Conservation (phyloP, 495 filamentous ascomycete species). For the Sphaerosporella brunnea region DNA sequence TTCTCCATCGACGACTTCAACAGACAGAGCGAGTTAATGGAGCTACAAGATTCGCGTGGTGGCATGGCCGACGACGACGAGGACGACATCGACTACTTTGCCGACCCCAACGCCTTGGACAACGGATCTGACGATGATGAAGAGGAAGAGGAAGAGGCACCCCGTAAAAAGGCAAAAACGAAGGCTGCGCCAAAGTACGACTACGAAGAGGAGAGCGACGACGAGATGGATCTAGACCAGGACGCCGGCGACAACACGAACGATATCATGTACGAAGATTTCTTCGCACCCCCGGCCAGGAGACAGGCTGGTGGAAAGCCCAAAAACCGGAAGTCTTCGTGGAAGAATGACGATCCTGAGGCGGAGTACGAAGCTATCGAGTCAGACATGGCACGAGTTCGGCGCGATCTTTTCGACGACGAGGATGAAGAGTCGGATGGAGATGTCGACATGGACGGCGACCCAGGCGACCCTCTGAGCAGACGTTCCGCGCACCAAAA, state of each 20-base stretch:
- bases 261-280: slow-evolving; percentile 53
- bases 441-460: slow-evolving; percentile 29
- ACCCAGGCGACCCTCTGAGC: slow-evolving; percentile 37
- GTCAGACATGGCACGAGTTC: slow-evolving; percentile 76
- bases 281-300: slow-evolving; percentile 53
- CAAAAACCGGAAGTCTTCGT: slow-evolving; percentile 7
- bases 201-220: slow-evolving; percentile 39
- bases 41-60: slow-evolving; percentile 57
- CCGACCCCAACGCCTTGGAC: slow-evolving; percentile 36
- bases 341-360: not conserved
- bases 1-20: slow-evolving; percentile 98
- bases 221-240: slow-evolving; percentile 30
- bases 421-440: slow-evolving; percentile 23
- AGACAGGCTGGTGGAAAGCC: slow-evolving; percentile 15
- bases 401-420: slow-evolving; percentile 84
- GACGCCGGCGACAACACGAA: slow-evolving; percentile 44
- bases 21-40: slow-evolving; percentile 68
- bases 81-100: slow-evolving; percentile 50
- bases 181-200: slow-evolving; percentile 24
- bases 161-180: slow-evolving; percentile 2
- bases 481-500: slow-evolving; percentile 67
- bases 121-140: slow-evolving; percentile 13
- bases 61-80: slow-evolving; percentile 35
- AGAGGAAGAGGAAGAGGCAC: slow-evolving; percentile 10
- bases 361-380: slow-evolving; percentile 32